Evolutionary conservation across 768 basidiomycete species (phyloP).

Genomic region (Amyloporia xantha): DNA sequence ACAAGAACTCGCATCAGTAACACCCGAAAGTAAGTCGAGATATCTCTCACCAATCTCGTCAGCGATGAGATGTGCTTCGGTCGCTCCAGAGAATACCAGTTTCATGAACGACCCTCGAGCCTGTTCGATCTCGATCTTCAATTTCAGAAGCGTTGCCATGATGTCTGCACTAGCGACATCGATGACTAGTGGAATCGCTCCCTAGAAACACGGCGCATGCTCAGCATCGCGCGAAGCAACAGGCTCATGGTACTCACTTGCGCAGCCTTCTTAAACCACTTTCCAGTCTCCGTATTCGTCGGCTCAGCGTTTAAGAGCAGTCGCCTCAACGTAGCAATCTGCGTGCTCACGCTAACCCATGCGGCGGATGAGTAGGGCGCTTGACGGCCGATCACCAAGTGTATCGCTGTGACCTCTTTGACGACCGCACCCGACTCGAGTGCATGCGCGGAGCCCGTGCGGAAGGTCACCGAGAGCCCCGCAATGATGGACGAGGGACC

Average conservation of each 20-base stretch:
- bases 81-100: constrained; percentile 57
- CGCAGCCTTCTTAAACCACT: constrained; percentile 33
- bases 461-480: constrained; percentile 40
- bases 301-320: constrained; percentile 42
- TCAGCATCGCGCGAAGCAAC: too few species aligned
- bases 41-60: constrained; percentile 45
- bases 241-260: constrained; percentile 15
- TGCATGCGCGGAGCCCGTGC: constrained; percentile 32
- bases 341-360: constrained; percentile 60
- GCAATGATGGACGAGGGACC: constrained; percentile 16
- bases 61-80: constrained; percentile 66
- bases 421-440: constrained; percentile 37
- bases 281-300: constrained; percentile 24
- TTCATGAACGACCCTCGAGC: constrained; percentile 37
- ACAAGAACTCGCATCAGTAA: background rate
- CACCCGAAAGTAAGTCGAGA: background rate
- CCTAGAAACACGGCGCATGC: too few species aligned
- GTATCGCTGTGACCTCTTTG: constrained; percentile 38
- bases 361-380: constrained; percentile 16
- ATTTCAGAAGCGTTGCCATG: constrained; percentile 66
- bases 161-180: constrained; percentile 73
- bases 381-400: constrained; percentile 30
- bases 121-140: constrained; percentile 59
- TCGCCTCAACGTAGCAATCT: constrained; percentile 66
- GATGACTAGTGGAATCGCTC: constrained; percentile 67